Conservation (phyloP, 2,329 filamentous ascomycete species). For the Xylariaceae sp. region DNA sequence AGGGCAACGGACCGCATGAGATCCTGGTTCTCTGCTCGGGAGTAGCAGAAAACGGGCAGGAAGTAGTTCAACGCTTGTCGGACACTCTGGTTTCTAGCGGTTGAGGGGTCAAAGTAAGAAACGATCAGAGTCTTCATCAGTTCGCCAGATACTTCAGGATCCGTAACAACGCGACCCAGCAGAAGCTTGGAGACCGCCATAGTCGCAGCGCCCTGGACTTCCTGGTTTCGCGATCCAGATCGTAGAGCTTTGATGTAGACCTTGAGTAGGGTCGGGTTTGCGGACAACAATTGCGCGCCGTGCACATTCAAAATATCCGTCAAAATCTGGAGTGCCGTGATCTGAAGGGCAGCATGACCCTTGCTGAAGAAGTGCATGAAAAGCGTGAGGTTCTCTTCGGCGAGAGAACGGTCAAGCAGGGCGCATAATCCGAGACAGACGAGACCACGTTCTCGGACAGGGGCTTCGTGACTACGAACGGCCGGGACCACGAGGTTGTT, state of each 20-base stretch:
- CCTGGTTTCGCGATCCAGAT: constrained; percentile 60
- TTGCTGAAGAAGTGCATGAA: constrained; percentile 97
- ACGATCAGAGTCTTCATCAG: constrained; percentile 81
- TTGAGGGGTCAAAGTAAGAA: constrained; percentile 85
- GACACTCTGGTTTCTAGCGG: constrained; percentile 71
- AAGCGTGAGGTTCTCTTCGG: constrained; percentile 83
- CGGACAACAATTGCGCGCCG: constrained; percentile 67
- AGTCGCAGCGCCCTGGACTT: constrained; percentile 76
- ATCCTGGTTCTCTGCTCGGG: constrained; percentile 72
- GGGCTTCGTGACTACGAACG: constrained; percentile 86
- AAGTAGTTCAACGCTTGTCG: constrained; percentile 89
- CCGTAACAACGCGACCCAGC: constrained; percentile 70
- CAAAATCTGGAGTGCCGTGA: constrained; percentile 84
- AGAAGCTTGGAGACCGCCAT: constrained; percentile 81
- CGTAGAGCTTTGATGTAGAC: constrained; percentile 80
- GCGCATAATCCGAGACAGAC: constrained; percentile 87
- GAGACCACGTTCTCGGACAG: constrained; percentile 84
- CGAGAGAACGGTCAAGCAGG: constrained; percentile 83
- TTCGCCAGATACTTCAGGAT: constrained; percentile 60
- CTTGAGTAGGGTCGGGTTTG: constrained; percentile 68
- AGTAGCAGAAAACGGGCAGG: constrained; percentile 90
- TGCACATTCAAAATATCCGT: constrained; percentile 91
- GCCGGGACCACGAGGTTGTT: constrained; percentile 96
- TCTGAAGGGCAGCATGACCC: constrained; percentile 83
- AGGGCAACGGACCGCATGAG: constrained; percentile 72